Evolutionary conservation across 108 stramenopile species (phyloP).

Genomic region (Pelagomonas calceolata): DNA sequence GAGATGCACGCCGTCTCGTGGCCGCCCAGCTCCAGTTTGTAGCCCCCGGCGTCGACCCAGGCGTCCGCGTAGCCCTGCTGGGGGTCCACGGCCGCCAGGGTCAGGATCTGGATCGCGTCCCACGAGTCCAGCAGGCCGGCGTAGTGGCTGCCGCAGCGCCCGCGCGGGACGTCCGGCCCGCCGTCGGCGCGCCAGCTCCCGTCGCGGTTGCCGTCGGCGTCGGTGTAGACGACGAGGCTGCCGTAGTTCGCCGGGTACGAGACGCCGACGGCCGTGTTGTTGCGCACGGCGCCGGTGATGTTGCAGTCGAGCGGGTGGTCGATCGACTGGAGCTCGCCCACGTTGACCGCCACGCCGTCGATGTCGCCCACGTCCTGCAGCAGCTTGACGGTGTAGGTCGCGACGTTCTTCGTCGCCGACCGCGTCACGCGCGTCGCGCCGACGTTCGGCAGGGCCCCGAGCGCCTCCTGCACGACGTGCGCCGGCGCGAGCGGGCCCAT

Average conservation of each 20-base stretch:
- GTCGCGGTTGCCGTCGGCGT: not conserved
- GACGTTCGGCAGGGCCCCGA: constrained; percentile 41
- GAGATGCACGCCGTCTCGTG: constrained; percentile 8
- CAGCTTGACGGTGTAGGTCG: not conserved
- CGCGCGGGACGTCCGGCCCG: not conserved
- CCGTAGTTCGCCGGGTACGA: not conserved
- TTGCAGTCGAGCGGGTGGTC: not conserved
- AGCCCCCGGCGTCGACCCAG: constrained; percentile 7
- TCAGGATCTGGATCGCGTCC: not conserved
- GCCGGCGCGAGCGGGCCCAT: constrained; percentile 20
- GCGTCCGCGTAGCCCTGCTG: not conserved
- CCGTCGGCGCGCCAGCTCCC: not conserved
- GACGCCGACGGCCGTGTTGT: not conserved
- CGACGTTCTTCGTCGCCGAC: not conserved
- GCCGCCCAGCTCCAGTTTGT: constrained; percentile 3
- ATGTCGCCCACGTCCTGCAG: not conserved
- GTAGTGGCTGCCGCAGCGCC: not conserved
- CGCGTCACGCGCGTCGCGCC: constrained; percentile 39
- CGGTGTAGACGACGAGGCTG: not conserved
- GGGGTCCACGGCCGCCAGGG: not conserved
- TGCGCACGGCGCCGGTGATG: not conserved
- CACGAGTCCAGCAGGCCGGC: not conserved
- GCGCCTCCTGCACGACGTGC: constrained; percentile 24
- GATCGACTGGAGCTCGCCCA: not conserved
- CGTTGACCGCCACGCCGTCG: not conserved